Evolutionary conservation across 129 eudicot genomes (phyloP), one percentile per base, ranked within the genome.

Genomic region (Sambucus nigra): DNA sequence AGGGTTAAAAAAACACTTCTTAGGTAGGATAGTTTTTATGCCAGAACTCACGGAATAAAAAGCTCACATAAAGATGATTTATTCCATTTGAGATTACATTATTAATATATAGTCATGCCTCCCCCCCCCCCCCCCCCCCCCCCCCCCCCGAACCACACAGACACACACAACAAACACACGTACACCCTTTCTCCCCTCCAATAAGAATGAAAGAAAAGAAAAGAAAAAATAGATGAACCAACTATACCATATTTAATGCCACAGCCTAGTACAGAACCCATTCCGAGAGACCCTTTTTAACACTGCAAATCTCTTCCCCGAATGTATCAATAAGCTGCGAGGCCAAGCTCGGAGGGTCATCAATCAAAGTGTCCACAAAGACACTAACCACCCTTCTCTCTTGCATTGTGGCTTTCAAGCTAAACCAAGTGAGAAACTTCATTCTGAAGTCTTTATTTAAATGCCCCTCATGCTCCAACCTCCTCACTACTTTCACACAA

Each of bases 401-500:
- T 53, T 79, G 78, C 66, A 53, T 61, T 18, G 78, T 83, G 8
- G 94, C 87, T 67, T 79, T 83, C 66, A 83, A 72, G 63, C 94
- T 83, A 60, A 75, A 83, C 94, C 94, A 83, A 7, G 94, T 79
- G 1, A 83, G 73, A 59, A 83, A 79, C 73, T 83, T 83, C 57
- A 79, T 76, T 33, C 94, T 64, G 51, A 83, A 83, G 49, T 79
- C 87, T 47, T 56, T 55, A 31, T 63, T 65, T 59, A 83, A 31
- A 57, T 69, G 73, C 24, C 87, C 87, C 3, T 76, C 63, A 53
- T 67, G 76, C 57, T 83, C 94, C 64, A 83, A 70, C 35, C 69
- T 59, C 55, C 77, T 73, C 25, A 83, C 46, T 24, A 73, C 73
- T 35, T 77, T 69, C 51, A 83, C 94, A 0, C 78, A 76, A 24